Percentiles rank a stretch among this genome's conserved stretches.
phyloP scores from a whole-genome alignment of 1,284 basidiomycete genomes.

The Ustilago esculenta region DNA sequence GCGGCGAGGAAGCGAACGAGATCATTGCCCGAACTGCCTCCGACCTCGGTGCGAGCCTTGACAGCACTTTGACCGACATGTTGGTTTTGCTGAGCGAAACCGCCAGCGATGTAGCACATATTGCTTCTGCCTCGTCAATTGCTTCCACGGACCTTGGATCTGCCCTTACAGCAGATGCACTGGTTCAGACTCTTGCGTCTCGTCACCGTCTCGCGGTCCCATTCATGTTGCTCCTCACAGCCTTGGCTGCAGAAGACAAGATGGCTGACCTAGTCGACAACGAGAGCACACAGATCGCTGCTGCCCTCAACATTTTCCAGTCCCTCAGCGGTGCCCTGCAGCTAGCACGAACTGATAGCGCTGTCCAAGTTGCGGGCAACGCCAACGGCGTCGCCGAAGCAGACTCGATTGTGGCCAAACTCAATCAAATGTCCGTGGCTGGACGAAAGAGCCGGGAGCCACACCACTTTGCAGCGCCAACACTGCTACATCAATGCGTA shows the following conservation, averaged over 20 bases:
- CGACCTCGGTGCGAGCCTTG: conserved; percentile 43
- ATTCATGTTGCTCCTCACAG: conserved; percentile 37
- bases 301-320: conserved; percentile 39
- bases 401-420: conserved; percentile 43
- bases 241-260: conserved; percentile 34
- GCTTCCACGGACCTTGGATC: conserved; percentile 41
- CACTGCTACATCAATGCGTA: conserved; percentile 42
- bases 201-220: conserved; percentile 33
- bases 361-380: conserved; percentile 19
- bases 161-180: conserved; percentile 32
- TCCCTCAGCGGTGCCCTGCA: conserved; percentile 24
- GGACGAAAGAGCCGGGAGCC: conserved; percentile 43
- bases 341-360: conserved; percentile 32
- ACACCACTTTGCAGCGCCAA: conserved; percentile 40
- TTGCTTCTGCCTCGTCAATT: conserved; percentile 3
- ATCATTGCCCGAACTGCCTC: conserved; percentile 18
- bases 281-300: conserved; percentile 36
- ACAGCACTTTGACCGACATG: conserved; percentile 36
- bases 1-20: conserved; percentile 24
- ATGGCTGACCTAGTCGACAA: conserved; percentile 43
- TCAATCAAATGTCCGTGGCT: conserved; percentile 45
- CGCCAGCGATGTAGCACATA: conserved; percentile 7
- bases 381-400: conserved; percentile 14
- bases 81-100: conserved; percentile 36
- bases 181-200: conserved; percentile 34